Evolutionary conservation across 1,284 basidiomycete species (phyloP), one percentile per base, ranked within the genome.

Genomic region (Amylostereum areolatum): DNA sequence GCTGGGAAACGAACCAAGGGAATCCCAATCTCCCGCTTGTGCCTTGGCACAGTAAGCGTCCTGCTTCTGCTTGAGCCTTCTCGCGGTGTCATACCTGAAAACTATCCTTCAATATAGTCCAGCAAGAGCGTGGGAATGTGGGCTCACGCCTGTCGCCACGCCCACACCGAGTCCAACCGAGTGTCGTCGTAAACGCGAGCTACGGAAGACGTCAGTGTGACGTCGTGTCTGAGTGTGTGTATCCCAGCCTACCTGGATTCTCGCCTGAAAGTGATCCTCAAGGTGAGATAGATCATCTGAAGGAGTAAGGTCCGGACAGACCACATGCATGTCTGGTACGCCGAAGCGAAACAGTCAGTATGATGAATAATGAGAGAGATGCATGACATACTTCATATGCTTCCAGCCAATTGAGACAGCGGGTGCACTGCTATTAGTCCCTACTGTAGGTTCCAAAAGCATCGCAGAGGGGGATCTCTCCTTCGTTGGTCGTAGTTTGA

Each of bases 1-100:
- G n/a, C 86, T 77, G 0, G 91, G 90, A 63, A 89, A 89, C 2
- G 74, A 67, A 31, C 74, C 77, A 7, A 83, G 67, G 30, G 64
- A 71, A n/a, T 77, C 70, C 78, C 83, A 87, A 33, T 77, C 62
- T 4, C 79, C 74, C 3, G 67, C 59, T n/a, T 75, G 58, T 0
- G 70, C 80, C 45, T 70, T 69, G 8, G 61, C 56, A 57, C 86
- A 90, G 61, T 79, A 89, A 5, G 68, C 69, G 54, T 92, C 87
- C 60, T 93, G 91, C 52, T 72, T 64, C 45, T 75, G 66, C 62
- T 83, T 86, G 47, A 92, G 73, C 53, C 81, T 69, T 10, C 70
- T 66, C 1, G 86, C 89, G 47, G 74, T 75, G 52, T 78, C 75
- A 58, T 89, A 89, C 6, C 78, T 82, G 43, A 32, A 31, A 35